Evolutionary conservation across 2,329 filamentous ascomycete species (phyloP).

Genomic region (Stagonosporopsis tanaceti): DNA sequence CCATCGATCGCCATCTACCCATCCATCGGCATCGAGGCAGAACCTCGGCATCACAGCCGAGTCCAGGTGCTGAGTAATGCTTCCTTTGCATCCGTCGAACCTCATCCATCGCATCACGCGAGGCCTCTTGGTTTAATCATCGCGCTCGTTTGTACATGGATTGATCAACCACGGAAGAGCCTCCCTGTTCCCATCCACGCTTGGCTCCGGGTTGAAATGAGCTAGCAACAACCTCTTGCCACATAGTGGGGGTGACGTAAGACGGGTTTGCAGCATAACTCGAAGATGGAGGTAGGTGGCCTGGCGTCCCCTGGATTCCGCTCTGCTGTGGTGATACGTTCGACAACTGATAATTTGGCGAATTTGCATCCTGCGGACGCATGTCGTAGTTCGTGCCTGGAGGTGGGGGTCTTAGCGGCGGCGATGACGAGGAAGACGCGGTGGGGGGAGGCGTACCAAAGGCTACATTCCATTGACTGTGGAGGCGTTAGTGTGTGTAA

Average conservation of each 20-base stretch:
- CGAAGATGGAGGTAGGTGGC: conserved; percentile 46
- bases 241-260: conserved; percentile 60
- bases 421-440: conserved; percentile 54
- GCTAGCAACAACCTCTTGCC: conserved; percentile 59
- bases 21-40: not conserved
- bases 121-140: conserved; percentile 22
- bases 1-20: not conserved
- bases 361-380: conserved; percentile 46
- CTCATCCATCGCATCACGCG: not conserved
- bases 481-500: conserved; percentile 22
- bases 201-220: conserved; percentile 54
- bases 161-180: conserved; percentile 44
- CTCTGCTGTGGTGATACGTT: conserved; percentile 47
- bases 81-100: not conserved
- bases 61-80: not conserved
- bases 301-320: conserved; percentile 36
- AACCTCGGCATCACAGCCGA: too few relatives aligned
- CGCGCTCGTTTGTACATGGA: conserved; percentile 50
- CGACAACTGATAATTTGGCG: conserved; percentile 45
- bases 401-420: conserved; percentile 54
- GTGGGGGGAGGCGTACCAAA: conserved; percentile 73
- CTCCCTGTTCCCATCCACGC: conserved; percentile 55
- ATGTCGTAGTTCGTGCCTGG: conserved; percentile 51
- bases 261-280: conserved; percentile 42
- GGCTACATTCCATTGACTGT: conserved; percentile 92